Evolutionary conservation across 805 yeast species (phyloP).

Genomic region (Debaryomyces prosopidis): DNA sequence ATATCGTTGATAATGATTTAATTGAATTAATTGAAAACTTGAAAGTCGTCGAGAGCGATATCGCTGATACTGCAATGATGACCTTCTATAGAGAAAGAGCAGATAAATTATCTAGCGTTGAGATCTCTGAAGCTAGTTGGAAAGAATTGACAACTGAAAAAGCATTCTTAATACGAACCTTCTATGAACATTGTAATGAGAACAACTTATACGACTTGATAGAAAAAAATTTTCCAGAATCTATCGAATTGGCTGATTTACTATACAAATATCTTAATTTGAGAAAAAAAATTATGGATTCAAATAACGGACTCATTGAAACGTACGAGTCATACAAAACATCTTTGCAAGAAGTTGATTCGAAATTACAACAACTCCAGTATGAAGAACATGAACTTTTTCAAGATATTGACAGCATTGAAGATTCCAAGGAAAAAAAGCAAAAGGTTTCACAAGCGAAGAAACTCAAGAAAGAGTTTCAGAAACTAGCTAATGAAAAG

Average conservation of each 20-base stretch:
- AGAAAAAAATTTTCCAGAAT: conserved; percentile 76
- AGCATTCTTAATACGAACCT: conserved; percentile 68
- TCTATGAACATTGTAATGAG: conserved; percentile 62
- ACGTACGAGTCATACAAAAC: conserved; percentile 16
- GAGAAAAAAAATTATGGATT: conserved; percentile 30
- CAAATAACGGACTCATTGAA: conserved; percentile 21
- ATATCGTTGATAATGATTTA: conserved; percentile 65
- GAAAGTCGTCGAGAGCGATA: conserved; percentile 64
- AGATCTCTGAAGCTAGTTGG: conserved; percentile 71
- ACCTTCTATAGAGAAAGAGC: conserved; percentile 60
- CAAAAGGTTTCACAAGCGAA: conserved; percentile 15
- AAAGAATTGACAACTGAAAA: conserved; percentile 68
- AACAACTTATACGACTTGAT: conserved; percentile 52
- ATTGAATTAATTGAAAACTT: conserved; percentile 69
- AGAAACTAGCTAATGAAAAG: conserved; percentile 9
- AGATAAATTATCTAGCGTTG: conserved; percentile 61
- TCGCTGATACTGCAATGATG: conserved; percentile 68
- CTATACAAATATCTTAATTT: conserved; percentile 57
- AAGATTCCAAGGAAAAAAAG: conserved; percentile 14
- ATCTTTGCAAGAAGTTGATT: conserved; percentile 14
- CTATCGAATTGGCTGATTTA: conserved; percentile 64
- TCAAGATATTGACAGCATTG: conserved; percentile 11
- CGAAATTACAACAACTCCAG: conserved; percentile 15
- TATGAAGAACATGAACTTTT: conserved; percentile 18
- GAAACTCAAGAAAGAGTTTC: conserved; percentile 16